Conservation (phyloP, 768 basidiomycete species). For the Boletellus emodensis region DNA sequence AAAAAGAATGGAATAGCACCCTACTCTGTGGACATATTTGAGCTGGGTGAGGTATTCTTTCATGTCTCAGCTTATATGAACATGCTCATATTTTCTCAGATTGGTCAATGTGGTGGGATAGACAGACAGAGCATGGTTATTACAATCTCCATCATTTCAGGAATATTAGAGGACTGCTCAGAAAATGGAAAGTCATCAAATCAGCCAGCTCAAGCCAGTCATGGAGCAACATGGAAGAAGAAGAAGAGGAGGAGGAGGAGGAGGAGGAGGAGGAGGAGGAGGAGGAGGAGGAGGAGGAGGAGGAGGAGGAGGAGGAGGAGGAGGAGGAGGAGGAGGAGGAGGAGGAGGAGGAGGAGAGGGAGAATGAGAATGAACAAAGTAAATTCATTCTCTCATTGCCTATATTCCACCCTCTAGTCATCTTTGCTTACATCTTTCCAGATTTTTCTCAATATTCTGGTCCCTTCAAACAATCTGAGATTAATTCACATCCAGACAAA, state of each 20-base stretch:
- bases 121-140: not conserved
- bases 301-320: too few species aligned
- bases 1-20: not conserved
- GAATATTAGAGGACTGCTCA: not conserved
- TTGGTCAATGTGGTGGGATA: constrained; percentile 1
- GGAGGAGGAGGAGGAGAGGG: too few species aligned
- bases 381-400: not conserved
- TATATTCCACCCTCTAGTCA: too few species aligned
- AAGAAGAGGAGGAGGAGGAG: too few species aligned
- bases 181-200: not conserved
- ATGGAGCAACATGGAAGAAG: not conserved
- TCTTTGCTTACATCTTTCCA: too few species aligned
- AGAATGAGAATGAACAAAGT: not conserved
- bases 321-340: too few species aligned
- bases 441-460: too few species aligned
- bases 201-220: not conserved
- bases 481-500: not conserved
- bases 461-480: too few species aligned
- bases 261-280: too few species aligned
- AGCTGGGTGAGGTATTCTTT: not conserved
- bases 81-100: not conserved
- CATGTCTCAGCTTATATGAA: too few species aligned
- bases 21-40: not conserved
- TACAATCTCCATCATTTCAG: not conserved
- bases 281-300: too few species aligned